Base-by-base conservation (phyloP, 805 yeast genomes). In the Pichia ethanolica region DNA sequence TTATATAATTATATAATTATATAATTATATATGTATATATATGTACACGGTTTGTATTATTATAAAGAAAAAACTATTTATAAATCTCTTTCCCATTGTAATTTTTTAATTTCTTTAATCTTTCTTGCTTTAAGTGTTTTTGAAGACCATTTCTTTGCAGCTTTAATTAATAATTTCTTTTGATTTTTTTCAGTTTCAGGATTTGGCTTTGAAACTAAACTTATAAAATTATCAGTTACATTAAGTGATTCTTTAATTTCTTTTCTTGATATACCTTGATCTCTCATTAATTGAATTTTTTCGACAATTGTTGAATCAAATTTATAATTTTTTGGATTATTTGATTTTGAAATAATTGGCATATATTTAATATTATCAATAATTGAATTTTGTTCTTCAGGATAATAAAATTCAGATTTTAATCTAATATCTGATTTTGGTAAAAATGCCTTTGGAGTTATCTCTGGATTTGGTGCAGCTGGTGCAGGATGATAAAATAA, bases 401-500 rank as follows among this genome's bases (percentile, higher is more conserved):
- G 67, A 32, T 55, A 57, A 45, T 68, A 67, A 10, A 57, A 43
- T 3, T 52, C 49, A 7, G 68, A 59, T 3, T 25, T 27, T 41
- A 59, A 59, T 52, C 71, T 59, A 14, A 59, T 56, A 48, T 68
- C 72, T 1, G 50, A 10, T 4, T 56, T 57, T 2, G 72, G 71
- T 38, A 68, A 49, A 42, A 68, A 67, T 1, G 65, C 64, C 49
- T 60, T 63, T 33, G 72, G 72, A 4, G 71, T 68, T 12, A 61
- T 52, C 44, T 58, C 58, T 7, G 69, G 66, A 28, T 59, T 58
- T 38, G 59, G 53, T 5, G 66, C 56, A 1, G 71, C 62, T 35
- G 71, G 72, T 12, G 72, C 62, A 35, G 72, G 72, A 46, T 66
- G 68, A 48, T 56, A 64, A 48, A 56, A 65, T 9, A 68, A 44